Evolutionary conservation across 805 yeast species (phyloP), one percentile per base, ranked within the genome.

Genomic region (Diddensiella transvaalensis): DNA sequence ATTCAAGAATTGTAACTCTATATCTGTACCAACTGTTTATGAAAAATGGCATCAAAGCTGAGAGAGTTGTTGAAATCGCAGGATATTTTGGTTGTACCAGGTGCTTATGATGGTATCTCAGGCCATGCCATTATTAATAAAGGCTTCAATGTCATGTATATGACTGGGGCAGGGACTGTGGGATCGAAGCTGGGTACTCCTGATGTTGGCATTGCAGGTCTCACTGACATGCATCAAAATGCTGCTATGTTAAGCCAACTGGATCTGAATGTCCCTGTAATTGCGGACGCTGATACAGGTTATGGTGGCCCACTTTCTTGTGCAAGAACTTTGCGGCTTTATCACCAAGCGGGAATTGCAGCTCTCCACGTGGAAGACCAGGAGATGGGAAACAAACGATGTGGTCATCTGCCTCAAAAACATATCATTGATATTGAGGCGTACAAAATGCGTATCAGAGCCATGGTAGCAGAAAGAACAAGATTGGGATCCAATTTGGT

Each of bases 211-310:
- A 35, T 44, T 22, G 47, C 47, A 15, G 47, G 47, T 13, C 35
- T 44, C 11, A 38, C 47, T 13, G 47, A 44, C 21, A 44, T 44
- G 47, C 8, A 17, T 21, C 42, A 22, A 17, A 44, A 44, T 36
- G 47, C 47, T 29, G 36, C 45, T 13, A 42, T 35, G 47, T 24
- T 38, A 4, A 21, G 22, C 23, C 5, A n/a, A 4, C 41, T 38
- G 41, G 23, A 44, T 23, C 40, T 29, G 5, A 36, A 13, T 8
- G 21, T 37, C 11, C 47, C 47, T 4, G 19, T 44, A 10, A 45
- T 45, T 17, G 48, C 48, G 15, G 48, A 45, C 24, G 48, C 48
- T 15, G 48, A 45, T 22, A 40, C 48, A 4, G 48, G 48, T 4
- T 45, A 45, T 24, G 48, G 48, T 5, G 40, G 40, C 5, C 26